Percentiles rank a stretch among this genome's conserved stretches.
These are phyloP conservation scores for Paradendryphiella salina DNA, from an alignment of 2,329 filamentous ascomycete genomes.

Conservation along the genomic window DNA sequence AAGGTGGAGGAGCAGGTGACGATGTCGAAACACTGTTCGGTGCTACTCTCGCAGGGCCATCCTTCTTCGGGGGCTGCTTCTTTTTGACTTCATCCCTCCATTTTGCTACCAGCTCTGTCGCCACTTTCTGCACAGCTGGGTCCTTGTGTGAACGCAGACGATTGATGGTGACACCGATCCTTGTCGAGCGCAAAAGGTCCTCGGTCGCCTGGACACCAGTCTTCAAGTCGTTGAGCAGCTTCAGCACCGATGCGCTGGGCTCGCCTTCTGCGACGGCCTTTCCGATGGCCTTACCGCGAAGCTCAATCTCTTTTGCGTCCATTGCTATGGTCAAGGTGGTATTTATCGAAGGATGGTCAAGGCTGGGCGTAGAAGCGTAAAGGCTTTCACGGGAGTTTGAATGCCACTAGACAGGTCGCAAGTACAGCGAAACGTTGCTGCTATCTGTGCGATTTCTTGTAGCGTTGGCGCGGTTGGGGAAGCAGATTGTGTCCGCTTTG, in stretches of 20 bases:
- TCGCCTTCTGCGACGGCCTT: slow-evolving; percentile 79
- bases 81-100: slow-evolving; percentile 80
- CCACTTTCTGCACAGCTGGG: slow-evolving; percentile 69
- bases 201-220: slow-evolving; percentile 82
- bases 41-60: slow-evolving; percentile 25
- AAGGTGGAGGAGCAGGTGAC: slow-evolving; percentile 42
- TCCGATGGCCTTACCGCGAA: slow-evolving; percentile 74
- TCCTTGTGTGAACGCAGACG: slow-evolving; percentile 82
- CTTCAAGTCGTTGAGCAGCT: slow-evolving; percentile 76
- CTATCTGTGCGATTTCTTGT: not conserved
- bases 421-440: not conserved
- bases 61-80: slow-evolving; percentile 37
- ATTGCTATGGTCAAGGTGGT: slow-evolving; percentile 52
- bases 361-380: not conserved
- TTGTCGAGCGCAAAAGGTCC: slow-evolving; percentile 86
- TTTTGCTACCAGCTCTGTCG: slow-evolving; percentile 81
- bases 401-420: not conserved
- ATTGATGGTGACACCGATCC: slow-evolving; percentile 86
- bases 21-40: slow-evolving; percentile 34
- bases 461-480: not conserved
- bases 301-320: slow-evolving; percentile 80
- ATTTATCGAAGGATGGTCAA: not conserved
- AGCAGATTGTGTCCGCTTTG: slow-evolving; percentile 4
- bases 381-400: not conserved
- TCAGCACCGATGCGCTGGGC: slow-evolving; percentile 69